Evolutionary conservation across 1,284 basidiomycete species (phyloP), one percentile per base, ranked within the genome.

Genomic region (Thecaphora thlaspeos): DNA sequence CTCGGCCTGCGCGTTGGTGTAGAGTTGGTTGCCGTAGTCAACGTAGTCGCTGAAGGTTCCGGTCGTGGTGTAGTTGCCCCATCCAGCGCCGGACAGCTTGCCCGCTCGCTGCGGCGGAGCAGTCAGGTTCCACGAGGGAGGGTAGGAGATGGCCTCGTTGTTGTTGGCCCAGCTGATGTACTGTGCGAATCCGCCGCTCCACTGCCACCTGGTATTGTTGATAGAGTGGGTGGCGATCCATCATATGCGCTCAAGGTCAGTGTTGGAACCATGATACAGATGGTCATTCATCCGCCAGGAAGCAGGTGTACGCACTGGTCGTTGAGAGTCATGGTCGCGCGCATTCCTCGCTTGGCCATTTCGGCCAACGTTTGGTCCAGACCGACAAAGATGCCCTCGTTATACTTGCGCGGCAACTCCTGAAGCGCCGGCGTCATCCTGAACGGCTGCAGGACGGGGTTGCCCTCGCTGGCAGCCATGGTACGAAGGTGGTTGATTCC

Each of bases 401-500:
- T 57, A 37, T 52, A 55, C 47, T 44, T 19, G 1, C 50, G 55
- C 3, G 62, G 47, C n/a, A 26, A 21, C 7, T 48, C 19, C 38
- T 59, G 59, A 4, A 64, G 30, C 28, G 55, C 41, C 2, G 58
- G 54, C 1, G 46, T 19, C 48, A 68, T 51, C 15, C 61, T 37
- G 45, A 62, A 57, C 11, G 56, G 53, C 34, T 52, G 43, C 18
- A 19, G 40, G 3, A 47, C 36, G 5, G 48, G 43, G 1, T 39
- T 41, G 10, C 55, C 54, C 30, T 66, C 54, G 3, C 43, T 46
- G 17, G 24, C 21, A 11, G 66, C 53, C 64, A 70, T 68, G 61
- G 69, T 65, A 42, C 68, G 56, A 12, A 70, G 52, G 38, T 68
- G 62, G 39, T 70, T 69, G 43, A 70, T 53, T 21, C 65, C 65